Percentiles rank a stretch among this genome's conserved stretches.
phyloP scores from a whole-genome alignment of 2,329 filamentous ascomycete genomes.

The Pseudofabraea citricarpa region DNA sequence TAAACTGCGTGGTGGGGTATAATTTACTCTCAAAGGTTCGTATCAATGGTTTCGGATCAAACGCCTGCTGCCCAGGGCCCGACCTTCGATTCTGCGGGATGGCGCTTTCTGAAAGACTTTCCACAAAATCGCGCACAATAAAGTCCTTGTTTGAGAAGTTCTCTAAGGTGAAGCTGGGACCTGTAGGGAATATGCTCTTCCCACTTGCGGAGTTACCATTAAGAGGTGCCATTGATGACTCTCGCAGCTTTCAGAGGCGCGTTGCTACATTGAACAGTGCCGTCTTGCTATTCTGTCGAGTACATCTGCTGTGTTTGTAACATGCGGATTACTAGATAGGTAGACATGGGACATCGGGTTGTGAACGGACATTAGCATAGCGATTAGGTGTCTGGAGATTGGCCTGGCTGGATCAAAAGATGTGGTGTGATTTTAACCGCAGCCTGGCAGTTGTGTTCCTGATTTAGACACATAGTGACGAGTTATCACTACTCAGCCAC shows the following conservation, averaged over 20 bases:
- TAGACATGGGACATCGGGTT: too few relatives aligned
- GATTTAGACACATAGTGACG: too few relatives aligned
- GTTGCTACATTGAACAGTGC: slow-evolving; percentile 19
- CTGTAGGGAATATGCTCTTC: slow-evolving; percentile 62
- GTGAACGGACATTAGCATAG: too few relatives aligned
- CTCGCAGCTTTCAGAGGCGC: slow-evolving; percentile 6
- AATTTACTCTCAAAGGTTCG: slow-evolving; percentile 85
- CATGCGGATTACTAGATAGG: too few relatives aligned
- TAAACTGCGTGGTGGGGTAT: too few relatives aligned
- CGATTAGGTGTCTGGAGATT: too few relatives aligned
- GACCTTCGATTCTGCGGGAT: slow-evolving; percentile 78
- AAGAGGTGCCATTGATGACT: slow-evolving; percentile 22
- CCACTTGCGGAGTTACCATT: slow-evolving; percentile 18
- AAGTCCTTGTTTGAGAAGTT: slow-evolving; percentile 90
- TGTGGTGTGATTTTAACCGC: too few relatives aligned
- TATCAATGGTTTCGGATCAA: slow-evolving; percentile 96
- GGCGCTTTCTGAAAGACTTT: slow-evolving; percentile 81
- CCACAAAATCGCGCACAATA: slow-evolving; percentile 96
- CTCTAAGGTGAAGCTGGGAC: slow-evolving; percentile 80
- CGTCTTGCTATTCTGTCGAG: too few relatives aligned
- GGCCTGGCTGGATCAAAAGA: too few relatives aligned
- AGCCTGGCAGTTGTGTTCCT: too few relatives aligned
- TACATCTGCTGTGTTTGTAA: too few relatives aligned
- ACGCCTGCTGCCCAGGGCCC: slow-evolving; percentile 56
- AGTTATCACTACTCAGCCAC: too few relatives aligned